Evolutionary conservation across 768 basidiomycete genomes (phyloP), one percentile per base, ranked within the genome.

Genomic region (Leccinum subgranulosum): DNA sequence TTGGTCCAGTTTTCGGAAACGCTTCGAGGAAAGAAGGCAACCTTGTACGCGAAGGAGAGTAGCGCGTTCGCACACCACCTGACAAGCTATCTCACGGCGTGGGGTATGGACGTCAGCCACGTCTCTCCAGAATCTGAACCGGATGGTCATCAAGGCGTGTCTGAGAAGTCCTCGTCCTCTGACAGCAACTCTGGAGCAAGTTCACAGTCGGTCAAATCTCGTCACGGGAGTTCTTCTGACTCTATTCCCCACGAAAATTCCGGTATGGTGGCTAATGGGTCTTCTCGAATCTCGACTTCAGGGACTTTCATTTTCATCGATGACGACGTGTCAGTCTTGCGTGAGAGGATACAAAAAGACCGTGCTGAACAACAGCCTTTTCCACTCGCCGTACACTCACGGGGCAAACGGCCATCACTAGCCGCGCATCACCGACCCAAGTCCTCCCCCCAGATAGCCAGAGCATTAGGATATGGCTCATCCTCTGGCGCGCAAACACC

Each of bases 101-200:
- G 96, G 96, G 94, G 95, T 12, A 83, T 98, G 86, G 92, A 96
- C 65, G 87, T 98, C 45, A 86, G 84, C 52, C 93, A 94, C 74
- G 79, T 86, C 46, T 84, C 87, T 8, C 77, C 82, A 2, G 85
- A 86, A 52, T 77, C 79, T 11, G 82, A 80, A 21, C 71, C 71
- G 2, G 85, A 89, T 52, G 69, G 66, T n/a, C 53, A 59, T 34
- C 73, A 63, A 36, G 27, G 29, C 43, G 11, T 55, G 27, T 51
- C 41, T 25, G 73, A 71, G 31, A 64, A 49, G 55, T 21, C 47
- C 21, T 54, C 55, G 17, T 58, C 55, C 31, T 21, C 61, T 2
- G 60, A 58, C 47, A 59, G 47, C 36, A 58, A 49, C 21, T 49
- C 49, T 12, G 56, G 43, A 19, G 10, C 29, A 39, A 50, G 19